Conservation (phyloP, 208 protist genomes). For the Trypanosoma melophagium region DNA sequence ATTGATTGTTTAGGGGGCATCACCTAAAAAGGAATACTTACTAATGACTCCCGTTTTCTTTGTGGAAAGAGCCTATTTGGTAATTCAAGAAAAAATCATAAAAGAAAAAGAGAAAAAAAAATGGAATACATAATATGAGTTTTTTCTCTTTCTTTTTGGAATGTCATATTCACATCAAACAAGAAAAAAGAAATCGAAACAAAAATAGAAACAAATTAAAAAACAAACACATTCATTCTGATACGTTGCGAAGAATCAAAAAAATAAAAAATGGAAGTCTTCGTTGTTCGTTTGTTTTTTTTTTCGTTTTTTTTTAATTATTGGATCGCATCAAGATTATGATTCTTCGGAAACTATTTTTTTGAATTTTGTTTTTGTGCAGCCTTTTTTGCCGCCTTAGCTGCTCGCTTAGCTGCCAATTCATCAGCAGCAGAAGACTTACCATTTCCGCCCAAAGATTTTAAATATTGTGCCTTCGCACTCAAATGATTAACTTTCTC, state of each 20-base stretch:
- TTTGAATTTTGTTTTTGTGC: slow-evolving; percentile 65
- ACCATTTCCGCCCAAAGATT: slow-evolving; percentile 50
- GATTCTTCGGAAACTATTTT: slow-evolving; percentile 15
- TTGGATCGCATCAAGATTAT: neutral
- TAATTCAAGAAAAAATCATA: neutral
- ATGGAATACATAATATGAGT: slow-evolving; percentile 10
- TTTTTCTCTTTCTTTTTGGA: neutral
- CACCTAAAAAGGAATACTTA: neutral
- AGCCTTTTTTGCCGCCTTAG: slow-evolving; percentile 87
- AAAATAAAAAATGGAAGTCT: neutral
- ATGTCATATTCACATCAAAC: neutral
- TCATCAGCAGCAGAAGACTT: slow-evolving; percentile 73
- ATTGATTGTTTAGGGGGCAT: slow-evolving; percentile 58
- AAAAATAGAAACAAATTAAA: neutral
- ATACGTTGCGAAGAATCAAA: neutral
- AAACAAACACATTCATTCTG: neutral
- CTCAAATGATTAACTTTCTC: slow-evolving; percentile 91
- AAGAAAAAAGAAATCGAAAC: neutral
- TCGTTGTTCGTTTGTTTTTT: neutral
- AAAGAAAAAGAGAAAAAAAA: slow-evolving; percentile 32
- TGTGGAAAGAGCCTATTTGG: too few relatives aligned
- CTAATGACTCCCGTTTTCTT: neutral
- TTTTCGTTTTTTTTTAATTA: neutral
- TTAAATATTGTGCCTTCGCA: slow-evolving; percentile 89
- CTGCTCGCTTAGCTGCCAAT: slow-evolving; percentile 77